A percentile compares a stretch with the other conserved stretches of the same genome.
phyloP scores from a whole-genome alignment of 163 green algal species.

The Coccomyxa subellipsoidea region DNA sequence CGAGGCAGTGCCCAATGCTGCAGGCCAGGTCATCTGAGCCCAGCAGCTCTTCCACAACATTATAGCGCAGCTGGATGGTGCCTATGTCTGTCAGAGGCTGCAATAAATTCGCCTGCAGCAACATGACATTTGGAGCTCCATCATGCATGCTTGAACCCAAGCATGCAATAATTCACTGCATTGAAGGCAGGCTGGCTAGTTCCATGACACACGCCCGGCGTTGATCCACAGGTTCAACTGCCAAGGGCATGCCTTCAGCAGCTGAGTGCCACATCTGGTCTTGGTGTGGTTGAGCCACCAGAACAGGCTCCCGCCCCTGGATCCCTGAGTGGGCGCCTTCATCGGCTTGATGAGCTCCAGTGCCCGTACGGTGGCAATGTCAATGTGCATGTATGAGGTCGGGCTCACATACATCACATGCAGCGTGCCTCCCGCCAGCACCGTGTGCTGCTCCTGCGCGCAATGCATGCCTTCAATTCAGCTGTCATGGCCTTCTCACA shows the following conservation, averaged over 20 bases:
- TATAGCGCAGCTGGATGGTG: slow-evolving; percentile 57
- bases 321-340: background rate
- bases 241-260: too few species aligned
- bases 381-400: slow-evolving; percentile 48
- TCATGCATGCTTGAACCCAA: too few species aligned
- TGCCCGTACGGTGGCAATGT: slow-evolving; percentile 30
- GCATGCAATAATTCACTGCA: too few species aligned
- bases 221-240: too few species aligned
- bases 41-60: slow-evolving; percentile 62
- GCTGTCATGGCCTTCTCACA: too few species aligned
- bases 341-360: slow-evolving; percentile 49
- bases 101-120: slow-evolving; percentile 68
- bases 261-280: slow-evolving; percentile 30
- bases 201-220: too few species aligned
- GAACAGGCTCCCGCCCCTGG: background rate
- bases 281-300: slow-evolving; percentile 37
- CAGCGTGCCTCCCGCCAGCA: background rate
- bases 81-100: slow-evolving; percentile 69
- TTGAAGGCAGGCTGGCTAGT: too few species aligned
- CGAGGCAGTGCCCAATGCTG: slow-evolving; percentile 30
- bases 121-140: slow-evolving; percentile 12
- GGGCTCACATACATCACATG: slow-evolving; percentile 3
- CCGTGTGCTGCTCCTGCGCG: slow-evolving; percentile 17
- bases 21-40: slow-evolving; percentile 23
- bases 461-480: slow-evolving; percentile 21